Percentiles rank a stretch among this genome's conserved stretches.
Evolutionary conservation across 768 basidiomycete species (phyloP).

Genomic region (Auriculariales sp.): DNA sequence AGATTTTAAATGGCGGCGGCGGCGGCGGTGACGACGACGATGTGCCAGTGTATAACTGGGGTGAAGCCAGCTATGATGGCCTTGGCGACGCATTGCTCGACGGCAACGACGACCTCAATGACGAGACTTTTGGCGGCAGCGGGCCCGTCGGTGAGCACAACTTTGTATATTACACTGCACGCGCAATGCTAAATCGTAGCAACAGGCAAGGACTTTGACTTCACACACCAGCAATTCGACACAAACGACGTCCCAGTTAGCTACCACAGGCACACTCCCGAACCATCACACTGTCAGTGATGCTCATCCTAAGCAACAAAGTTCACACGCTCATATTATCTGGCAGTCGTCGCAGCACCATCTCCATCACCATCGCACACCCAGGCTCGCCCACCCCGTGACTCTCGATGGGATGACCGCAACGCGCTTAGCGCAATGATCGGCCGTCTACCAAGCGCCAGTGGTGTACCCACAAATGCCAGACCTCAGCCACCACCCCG

Average conservation of each 20-base stretch:
- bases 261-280: neutral
- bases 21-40: slow-evolving; percentile 42
- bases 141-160: slow-evolving; percentile 53
- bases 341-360: neutral
- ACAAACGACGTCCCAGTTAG: neutral
- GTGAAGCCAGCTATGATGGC: slow-evolving; percentile 79
- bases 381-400: neutral
- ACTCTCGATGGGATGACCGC: neutral
- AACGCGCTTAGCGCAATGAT: slow-evolving; percentile 2
- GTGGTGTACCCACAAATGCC: slow-evolving; percentile 12
- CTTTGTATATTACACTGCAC: neutral
- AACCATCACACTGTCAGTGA: neutral
- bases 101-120: slow-evolving; percentile 85
- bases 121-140: slow-evolving; percentile 82
- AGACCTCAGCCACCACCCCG: slow-evolving; percentile 18
- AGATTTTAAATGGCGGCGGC: too few relatives aligned
- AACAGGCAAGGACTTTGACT: slow-evolving; percentile 86
- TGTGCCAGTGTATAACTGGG: slow-evolving; percentile 86
- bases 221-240: slow-evolving; percentile 31
- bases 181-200: slow-evolving; percentile 7
- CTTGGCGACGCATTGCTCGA: slow-evolving; percentile 80
- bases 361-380: neutral
- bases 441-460: slow-evolving; percentile 2
- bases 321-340: too few relatives aligned
- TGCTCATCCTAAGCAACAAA: too few relatives aligned